These are phyloP conservation scores for Elongisporangium senticosum DNA, from an alignment of 352 stramenopile genomes.

Conservation along the genomic window DNA sequence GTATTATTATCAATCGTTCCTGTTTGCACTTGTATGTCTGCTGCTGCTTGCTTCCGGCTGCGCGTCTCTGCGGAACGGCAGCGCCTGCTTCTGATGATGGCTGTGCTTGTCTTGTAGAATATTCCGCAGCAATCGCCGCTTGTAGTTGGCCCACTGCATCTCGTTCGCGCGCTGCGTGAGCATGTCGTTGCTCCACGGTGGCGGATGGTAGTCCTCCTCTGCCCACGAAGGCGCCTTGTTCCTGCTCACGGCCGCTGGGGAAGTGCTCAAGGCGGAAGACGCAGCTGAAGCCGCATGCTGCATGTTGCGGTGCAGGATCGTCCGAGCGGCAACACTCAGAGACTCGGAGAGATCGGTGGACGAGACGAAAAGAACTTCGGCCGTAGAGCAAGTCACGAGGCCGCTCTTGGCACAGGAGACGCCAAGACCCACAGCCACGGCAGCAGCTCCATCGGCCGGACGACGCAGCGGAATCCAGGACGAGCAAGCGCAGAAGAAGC, in stretches of 20 bases:
- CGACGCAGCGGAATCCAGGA: conserved; percentile 40
- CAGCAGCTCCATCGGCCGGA: not conserved
- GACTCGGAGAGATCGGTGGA: conserved; percentile 24
- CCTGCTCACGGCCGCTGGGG: not conserved
- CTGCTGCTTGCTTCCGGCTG: not conserved
- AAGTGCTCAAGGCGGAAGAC: not conserved
- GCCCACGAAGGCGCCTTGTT: not conserved
- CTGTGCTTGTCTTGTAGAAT: conserved; percentile 10
- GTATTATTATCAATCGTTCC: conserved; percentile 2
- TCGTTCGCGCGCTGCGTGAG: conserved; percentile 9
- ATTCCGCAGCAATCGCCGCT: conserved; percentile 4
- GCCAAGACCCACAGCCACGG: not conserved
- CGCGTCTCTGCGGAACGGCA: not conserved
- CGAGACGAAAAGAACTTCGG: conserved; percentile 51
- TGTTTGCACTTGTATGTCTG: conserved; percentile 1
- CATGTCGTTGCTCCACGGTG: conserved; percentile 7
- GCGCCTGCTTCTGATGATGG: not conserved
- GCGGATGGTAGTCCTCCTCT: not conserved
- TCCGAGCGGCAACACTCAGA: conserved; percentile 5
- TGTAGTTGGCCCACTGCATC: conserved; percentile 10
- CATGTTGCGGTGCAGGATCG: not conserved
- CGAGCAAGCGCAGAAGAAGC: conserved; percentile 46
- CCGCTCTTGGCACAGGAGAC: conserved; percentile 41
- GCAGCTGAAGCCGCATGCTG: not conserved
- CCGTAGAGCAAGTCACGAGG: conserved; percentile 29